Evolutionary conservation across 257 asterid genomes (phyloP).

Genomic region (Gentiana straminea): DNA sequence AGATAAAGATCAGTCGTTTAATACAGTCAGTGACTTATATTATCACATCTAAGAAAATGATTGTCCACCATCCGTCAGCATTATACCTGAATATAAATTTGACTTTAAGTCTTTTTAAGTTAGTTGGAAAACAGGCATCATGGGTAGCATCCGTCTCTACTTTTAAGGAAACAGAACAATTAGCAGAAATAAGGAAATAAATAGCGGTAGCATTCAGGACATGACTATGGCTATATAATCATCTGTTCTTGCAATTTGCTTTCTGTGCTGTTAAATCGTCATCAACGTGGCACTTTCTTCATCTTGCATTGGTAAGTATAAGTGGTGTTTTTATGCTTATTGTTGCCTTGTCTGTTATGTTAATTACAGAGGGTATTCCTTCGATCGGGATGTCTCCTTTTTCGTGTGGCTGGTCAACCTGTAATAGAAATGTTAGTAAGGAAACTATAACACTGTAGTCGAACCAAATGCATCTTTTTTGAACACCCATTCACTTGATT

Average conservation of each 20-base stretch:
- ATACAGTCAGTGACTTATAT: too few relatives aligned
- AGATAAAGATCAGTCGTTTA: too few relatives aligned
- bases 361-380: constrained; percentile 89
- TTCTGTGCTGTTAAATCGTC: neutral
- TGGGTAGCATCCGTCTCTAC: neutral
- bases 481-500: too few relatives aligned
- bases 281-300: neutral
- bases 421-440: constrained; percentile 70
- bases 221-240: too few relatives aligned
- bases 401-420: constrained; percentile 93
- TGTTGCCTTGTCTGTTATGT: constrained; percentile 6
- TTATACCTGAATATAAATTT: too few relatives aligned
- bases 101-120: neutral
- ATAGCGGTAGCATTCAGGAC: too few relatives aligned
- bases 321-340: neutral
- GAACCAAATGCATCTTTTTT: too few relatives aligned
- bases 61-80: too few relatives aligned
- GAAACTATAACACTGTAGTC: too few relatives aligned
- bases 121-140: neutral
- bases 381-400: constrained; percentile 92
- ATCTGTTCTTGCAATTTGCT: neutral
- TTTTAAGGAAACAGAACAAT: too few relatives aligned
- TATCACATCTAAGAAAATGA: too few relatives aligned
- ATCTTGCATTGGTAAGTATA: neutral
- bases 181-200: neutral